A percentile compares a stretch with the other conserved stretches of the same genome.
These are phyloP conservation scores for Periconia sp. DNA, from an alignment of 2,329 filamentous ascomycete genomes.

Conservation along the genomic window DNA sequence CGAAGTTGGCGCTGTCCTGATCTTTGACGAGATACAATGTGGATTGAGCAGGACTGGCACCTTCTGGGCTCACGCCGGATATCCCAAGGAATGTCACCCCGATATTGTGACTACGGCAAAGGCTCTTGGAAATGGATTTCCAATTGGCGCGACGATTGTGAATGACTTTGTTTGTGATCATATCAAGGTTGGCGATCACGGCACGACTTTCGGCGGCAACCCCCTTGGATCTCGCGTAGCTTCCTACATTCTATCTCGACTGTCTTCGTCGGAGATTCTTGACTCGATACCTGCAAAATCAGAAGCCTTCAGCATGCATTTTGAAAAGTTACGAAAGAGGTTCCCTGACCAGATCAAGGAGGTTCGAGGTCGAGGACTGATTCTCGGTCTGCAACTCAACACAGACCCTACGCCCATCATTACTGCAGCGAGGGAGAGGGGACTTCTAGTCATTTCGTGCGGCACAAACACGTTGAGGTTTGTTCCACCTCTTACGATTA, in stretches of 20 bases:
- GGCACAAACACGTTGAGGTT: constrained; percentile 92
- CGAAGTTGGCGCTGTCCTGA: constrained; percentile 84
- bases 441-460: constrained; percentile 88
- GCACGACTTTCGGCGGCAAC: constrained; percentile 93
- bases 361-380: constrained; percentile 81
- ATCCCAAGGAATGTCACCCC: constrained; percentile 82
- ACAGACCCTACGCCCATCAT: constrained; percentile 76
- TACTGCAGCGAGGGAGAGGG: constrained; percentile 84
- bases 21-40: constrained; percentile 98
- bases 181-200: constrained; percentile 81
- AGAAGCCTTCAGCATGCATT: constrained; percentile 63
- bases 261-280: constrained; percentile 75
- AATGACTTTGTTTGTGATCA: constrained; percentile 71
- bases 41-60: constrained; percentile 85
- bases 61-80: constrained; percentile 84
- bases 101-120: constrained; percentile 95
- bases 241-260: constrained; percentile 80
- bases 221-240: constrained; percentile 84
- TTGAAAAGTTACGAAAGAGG: constrained; percentile 61
- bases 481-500: constrained; percentile 84
- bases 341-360: constrained; percentile 78
- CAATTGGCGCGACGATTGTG: constrained; percentile 82
- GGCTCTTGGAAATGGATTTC: constrained; percentile 94
- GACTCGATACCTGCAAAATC: constrained; percentile 72
- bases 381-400: constrained; percentile 83